Evolutionary conservation across 371 early-diverging fungal species (phyloP).

Genomic region (Mortierella polycephala): DNA sequence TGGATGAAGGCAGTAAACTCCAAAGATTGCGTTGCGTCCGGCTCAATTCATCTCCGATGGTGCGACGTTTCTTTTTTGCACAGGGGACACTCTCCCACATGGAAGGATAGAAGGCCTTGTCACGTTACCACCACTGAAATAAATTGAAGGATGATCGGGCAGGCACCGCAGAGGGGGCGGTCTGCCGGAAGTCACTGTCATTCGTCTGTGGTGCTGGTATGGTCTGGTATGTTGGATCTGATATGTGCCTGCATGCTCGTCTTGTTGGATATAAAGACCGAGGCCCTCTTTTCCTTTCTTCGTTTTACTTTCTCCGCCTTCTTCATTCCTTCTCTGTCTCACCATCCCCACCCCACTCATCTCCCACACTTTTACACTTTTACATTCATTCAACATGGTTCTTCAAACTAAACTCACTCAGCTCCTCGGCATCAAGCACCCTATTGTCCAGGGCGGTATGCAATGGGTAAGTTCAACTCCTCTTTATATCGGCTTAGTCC

Average conservation of each 20-base stretch:
- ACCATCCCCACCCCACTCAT: constrained; percentile 14
- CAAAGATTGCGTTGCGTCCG: no score
- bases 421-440: constrained; percentile 76
- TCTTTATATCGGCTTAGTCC: neutral
- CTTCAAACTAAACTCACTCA: constrained; percentile 72
- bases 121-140: no score
- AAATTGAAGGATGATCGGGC: constrained; percentile 5
- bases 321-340: neutral
- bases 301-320: neutral
- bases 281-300: neutral
- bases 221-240: no score
- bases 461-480: constrained; percentile 41
- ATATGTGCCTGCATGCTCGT: neutral
- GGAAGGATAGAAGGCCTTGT: no score
- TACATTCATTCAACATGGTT: constrained; percentile 54
- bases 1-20: no score
- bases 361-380: constrained; percentile 13
- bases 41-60: constrained; percentile 10
- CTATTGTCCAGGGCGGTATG: constrained; percentile 67
- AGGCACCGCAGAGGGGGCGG: neutral
- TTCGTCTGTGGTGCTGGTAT: no score
- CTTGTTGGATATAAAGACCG: neutral
- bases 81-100: no score
- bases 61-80: neutral
- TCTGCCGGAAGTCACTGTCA: constrained; percentile 18